Evolutionary conservation across 768 basidiomycete genomes (phyloP), one percentile per base, ranked within the genome.

Genomic region (Suillus decipiens): DNA sequence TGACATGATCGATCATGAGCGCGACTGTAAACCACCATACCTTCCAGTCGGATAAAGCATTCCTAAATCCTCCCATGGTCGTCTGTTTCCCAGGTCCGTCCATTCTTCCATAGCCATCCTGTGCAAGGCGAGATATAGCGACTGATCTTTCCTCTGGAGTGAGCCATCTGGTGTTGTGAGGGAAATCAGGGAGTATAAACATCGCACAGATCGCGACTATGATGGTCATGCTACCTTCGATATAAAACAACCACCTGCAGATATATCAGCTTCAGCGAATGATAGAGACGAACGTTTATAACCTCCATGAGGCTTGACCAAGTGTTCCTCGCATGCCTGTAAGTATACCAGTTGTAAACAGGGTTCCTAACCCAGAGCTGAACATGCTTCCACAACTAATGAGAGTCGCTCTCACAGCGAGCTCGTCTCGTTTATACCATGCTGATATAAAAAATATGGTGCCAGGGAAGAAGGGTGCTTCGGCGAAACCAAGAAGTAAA

Each of bases 261-360:
- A 31, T 41, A 5, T 34, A 11, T 53, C 51, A 53, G 51, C 31
- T 33, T 53, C 31, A n/a, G 6, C 15, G 19, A 34, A n/a, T 34
- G 17, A 34, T 11, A 12, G 19, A 34, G 5, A 14, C 11, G 19
- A n/a, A n/a, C 1, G 2, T 53, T 34, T 34, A 75, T 74, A 68
- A 76, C 65, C 74, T 66, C 81, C 81, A 83, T 0, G 75, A 78
- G 0, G 74, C 68, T 47, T 76, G 65, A 1, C 81, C 81, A 14
- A 73, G 72, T 24, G 64, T 71, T 33, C 78, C 78, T 41, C 80
- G 75, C 77, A 84, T 79, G 6, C 72, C 72, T 28, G 69, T 66
- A 34, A 83, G 74, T 45, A 82, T 78, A 15, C 77, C 81, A 28
- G 80, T 77, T 10, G 80, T 78, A 34, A 84, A 72, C 31, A 82